These are phyloP conservation scores for Macadamia integrifolia DNA, from an alignment of 164 flowering plant genomes.

Conservation along the genomic window DNA sequence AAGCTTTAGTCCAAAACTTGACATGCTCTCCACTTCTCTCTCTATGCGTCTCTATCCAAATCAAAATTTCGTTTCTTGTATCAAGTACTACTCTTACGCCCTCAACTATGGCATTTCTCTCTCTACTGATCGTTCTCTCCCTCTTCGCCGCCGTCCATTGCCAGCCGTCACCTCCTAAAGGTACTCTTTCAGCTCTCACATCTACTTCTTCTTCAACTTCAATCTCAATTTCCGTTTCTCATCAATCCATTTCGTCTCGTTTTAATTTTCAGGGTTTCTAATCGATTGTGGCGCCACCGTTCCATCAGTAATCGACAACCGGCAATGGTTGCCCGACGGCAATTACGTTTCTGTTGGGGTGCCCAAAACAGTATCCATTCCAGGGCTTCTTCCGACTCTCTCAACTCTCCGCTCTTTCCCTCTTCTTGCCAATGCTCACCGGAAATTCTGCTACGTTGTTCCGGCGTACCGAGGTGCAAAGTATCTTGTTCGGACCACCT, in stretches of 20 bases:
- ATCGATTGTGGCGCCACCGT: conserved; percentile 71
- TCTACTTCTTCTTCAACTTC: neutral
- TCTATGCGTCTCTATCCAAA: conserved; percentile 7
- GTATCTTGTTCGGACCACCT: conserved; percentile 75
- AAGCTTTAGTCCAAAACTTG: conserved; percentile 5
- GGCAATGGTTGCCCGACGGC: conserved; percentile 56
- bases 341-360: conserved; percentile 45
- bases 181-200: conserved; percentile 17
- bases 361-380: conserved; percentile 26
- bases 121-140: conserved; percentile 22
- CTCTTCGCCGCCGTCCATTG: conserved; percentile 28
- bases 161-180: conserved; percentile 31
- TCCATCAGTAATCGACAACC: conserved; percentile 30
- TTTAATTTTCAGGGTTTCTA: conserved; percentile 30
- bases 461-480: conserved; percentile 41
- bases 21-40: neutral
- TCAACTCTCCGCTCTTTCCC: conserved; percentile 79
- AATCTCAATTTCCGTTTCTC: conserved; percentile 1
- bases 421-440: conserved; percentile 10
- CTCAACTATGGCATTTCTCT: conserved; percentile 25
- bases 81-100: neutral
- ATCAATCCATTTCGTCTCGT: neutral
- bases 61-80: neutral
- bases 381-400: conserved; percentile 34
- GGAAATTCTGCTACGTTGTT: conserved; percentile 67